Percentiles rank a stretch among this genome's conserved stretches.
Conservation (phyloP, 371 early-diverging fungal species). For the Catenaria anguillulae region DNA sequence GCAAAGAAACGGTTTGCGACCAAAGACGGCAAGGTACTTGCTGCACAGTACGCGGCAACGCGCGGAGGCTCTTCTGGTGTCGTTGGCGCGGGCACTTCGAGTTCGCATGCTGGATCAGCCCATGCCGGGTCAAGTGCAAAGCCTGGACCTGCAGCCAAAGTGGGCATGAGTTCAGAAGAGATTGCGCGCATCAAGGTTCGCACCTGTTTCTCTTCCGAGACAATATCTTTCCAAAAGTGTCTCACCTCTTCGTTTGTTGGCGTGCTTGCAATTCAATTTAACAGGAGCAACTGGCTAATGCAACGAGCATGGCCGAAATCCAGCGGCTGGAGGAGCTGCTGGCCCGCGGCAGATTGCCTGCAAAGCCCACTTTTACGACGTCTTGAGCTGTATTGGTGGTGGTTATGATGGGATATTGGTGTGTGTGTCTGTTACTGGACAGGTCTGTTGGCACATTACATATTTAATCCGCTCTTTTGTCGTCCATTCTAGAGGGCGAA, state of each 20-base stretch:
- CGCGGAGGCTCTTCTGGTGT: constrained; percentile 48
- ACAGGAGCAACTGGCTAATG: constrained; percentile 53
- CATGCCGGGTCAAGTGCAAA: no score
- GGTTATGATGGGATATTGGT: no score
- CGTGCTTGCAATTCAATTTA: no score
- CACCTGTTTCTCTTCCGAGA: background rate
- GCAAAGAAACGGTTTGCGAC: constrained; percentile 52
- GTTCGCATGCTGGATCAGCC: no score
- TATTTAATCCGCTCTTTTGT: no score
- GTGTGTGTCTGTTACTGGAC: no score
- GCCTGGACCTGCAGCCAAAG: background rate
- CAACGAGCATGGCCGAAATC: constrained; percentile 63
- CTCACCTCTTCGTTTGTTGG: no score
- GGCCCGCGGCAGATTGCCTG: constrained; percentile 43
- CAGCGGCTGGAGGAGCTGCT: constrained; percentile 49
- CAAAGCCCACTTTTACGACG: no score
- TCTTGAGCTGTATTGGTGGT: no score
- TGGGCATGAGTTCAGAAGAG: constrained; percentile 28
- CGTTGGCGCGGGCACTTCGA: background rate
- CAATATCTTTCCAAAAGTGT: background rate
- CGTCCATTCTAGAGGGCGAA: no score
- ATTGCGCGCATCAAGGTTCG: constrained; percentile 39
- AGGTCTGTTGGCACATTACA: no score
- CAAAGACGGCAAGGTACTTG: constrained; percentile 33
- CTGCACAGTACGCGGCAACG: constrained; percentile 36